Evolutionary conservation across 768 basidiomycete genomes (phyloP).

Genomic region (Hygrophorus russula): DNA sequence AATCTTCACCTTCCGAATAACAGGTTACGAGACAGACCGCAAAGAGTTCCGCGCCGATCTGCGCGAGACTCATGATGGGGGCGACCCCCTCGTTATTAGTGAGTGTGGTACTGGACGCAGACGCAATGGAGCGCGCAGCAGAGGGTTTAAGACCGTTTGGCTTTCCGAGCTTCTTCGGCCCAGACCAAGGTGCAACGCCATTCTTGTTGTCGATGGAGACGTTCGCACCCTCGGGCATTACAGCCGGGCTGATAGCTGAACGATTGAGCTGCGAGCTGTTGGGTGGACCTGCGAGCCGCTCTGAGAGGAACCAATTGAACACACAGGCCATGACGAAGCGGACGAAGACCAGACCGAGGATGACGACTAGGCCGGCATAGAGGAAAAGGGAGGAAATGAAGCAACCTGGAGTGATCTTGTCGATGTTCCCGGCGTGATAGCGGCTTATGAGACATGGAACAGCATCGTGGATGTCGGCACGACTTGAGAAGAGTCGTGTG

Average conservation of each 20-base stretch:
- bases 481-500: slow-evolving; percentile 77
- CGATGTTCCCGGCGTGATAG: slow-evolving; percentile 90
- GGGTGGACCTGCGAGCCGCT: slow-evolving; percentile 68
- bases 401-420: slow-evolving; percentile 94
- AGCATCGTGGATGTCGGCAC: slow-evolving; percentile 48
- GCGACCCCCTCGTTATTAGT: slow-evolving; percentile 36
- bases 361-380: slow-evolving; percentile 83
- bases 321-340: slow-evolving; percentile 94
- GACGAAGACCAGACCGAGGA: slow-evolving; percentile 80
- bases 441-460: slow-evolving; percentile 76
- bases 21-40: slow-evolving; percentile 94
- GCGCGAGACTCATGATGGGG: slow-evolving; percentile 72
- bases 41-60: slow-evolving; percentile 93
- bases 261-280: slow-evolving; percentile 61
- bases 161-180: slow-evolving; percentile 40
- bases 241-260: slow-evolving; percentile 85
- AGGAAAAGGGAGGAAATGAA: slow-evolving; percentile 85
- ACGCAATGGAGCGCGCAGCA: slow-evolving; percentile 32
- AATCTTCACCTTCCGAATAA: slow-evolving; percentile 95
- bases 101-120: slow-evolving; percentile 46
- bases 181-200: slow-evolving; percentile 94
- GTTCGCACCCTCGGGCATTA: slow-evolving; percentile 95
- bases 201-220: slow-evolving; percentile 82
- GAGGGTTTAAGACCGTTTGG: slow-evolving; percentile 34
- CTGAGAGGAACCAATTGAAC: slow-evolving; percentile 95